Conservation (phyloP, 208 protist species). For the Kentomonas sorsogonicus region DNA sequence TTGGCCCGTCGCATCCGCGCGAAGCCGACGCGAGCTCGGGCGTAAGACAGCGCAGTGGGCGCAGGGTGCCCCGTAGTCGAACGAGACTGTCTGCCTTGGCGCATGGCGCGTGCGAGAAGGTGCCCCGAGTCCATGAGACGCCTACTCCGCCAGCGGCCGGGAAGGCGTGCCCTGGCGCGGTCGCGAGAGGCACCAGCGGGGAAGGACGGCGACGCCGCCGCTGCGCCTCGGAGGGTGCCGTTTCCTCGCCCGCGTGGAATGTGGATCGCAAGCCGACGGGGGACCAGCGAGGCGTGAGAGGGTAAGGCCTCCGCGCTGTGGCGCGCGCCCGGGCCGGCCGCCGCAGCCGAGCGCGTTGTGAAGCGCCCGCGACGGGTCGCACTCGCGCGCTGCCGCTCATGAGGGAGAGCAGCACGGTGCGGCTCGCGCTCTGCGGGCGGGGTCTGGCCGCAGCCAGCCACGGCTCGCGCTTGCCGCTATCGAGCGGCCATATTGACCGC, state of each 20-base stretch:
- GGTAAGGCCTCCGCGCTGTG: conserved; percentile 30
- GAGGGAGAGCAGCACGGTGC: conserved; percentile 59
- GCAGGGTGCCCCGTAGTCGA: conserved; percentile 74
- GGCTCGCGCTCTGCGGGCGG: conserved; percentile 52
- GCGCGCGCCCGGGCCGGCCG: conserved; percentile 38
- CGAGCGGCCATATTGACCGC: conserved; percentile 41
- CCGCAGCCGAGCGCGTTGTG: too few species aligned
- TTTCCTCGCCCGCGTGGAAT: too few species aligned
- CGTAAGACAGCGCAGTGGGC: conserved; percentile 69
- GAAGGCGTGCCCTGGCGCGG: conserved; percentile 66
- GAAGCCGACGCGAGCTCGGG: conserved; percentile 48
- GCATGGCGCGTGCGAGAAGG: conserved; percentile 39
- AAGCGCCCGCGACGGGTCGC: too few species aligned
- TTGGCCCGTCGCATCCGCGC: too few species aligned
- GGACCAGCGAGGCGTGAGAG: conserved; percentile 62
- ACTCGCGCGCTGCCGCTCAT: conserved; percentile 42
- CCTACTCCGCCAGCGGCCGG: conserved; percentile 34
- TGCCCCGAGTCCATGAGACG: background rate
- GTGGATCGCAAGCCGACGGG: too few species aligned
- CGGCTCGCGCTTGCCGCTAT: conserved; percentile 71
- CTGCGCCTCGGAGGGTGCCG: too few species aligned
- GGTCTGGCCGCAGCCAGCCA: conserved; percentile 62
- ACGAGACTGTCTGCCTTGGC: conserved; percentile 86
- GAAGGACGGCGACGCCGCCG: too few species aligned
- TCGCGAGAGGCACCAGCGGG: conserved; percentile 50